Evolutionary conservation across 129 eudicot species (phyloP), one percentile per base, ranked within the genome.

Genomic region (Ambrosia trifida): DNA sequence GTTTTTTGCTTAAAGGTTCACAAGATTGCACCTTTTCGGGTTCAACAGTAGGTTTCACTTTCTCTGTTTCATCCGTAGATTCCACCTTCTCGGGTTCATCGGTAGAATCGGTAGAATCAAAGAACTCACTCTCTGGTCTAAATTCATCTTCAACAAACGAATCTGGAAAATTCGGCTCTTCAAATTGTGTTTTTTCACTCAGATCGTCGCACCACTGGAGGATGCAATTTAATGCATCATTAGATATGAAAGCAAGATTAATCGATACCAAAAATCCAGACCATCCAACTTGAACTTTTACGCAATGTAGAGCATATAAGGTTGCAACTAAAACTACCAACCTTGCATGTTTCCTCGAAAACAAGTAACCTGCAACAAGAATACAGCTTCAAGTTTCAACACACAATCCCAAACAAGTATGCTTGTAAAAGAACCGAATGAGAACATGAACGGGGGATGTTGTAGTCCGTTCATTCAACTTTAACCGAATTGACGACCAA

Each of bases 261-360:
- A 90, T 69, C 5, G 99, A 85, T 16, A 95, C 85, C 78, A 77
- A 81, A 66, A 88, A 80, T 35, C 99, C 99, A 61, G 82, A 66
- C 99, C 97, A 95, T 79, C 99, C 99, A 18, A 79, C 86, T 78
- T 77, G 97, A 64, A 88, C 83, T 81, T 88, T 84, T 68, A 90
- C 97, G 76, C 77, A 82, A 75, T 88, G 87, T 43, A 95, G 57
- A 70, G 94, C 83, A 83, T 95, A 95, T 41, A 83, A 38, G 20
- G 89, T 86, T 68, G 99, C 97, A 79, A 88, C 75, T 72, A 95
- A 82, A 72, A 95, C 91, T 72, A 90, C 87, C 78, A 90, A 79
- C 70, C 96, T 79, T 11, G 99, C 89, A 69, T 90, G 99, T 79
- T 84, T 90, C 49, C 92, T 81, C 32, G 96, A 90, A 86, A 95